Percentiles rank a stretch among this genome's conserved stretches.
Conservation (phyloP, 805 yeast genomes). For the Yarrowia sp. region DNA sequence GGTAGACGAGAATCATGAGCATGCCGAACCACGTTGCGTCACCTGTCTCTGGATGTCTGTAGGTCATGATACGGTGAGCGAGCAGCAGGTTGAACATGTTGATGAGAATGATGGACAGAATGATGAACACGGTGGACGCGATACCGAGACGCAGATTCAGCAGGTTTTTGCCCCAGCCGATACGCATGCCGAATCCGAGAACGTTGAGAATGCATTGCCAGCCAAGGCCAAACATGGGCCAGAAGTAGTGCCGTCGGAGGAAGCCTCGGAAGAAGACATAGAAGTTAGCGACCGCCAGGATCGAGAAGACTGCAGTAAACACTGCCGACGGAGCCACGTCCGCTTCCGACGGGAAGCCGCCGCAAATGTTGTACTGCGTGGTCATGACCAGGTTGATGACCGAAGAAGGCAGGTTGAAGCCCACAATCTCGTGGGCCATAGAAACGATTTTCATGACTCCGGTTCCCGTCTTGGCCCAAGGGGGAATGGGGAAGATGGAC, state of each 20-base stretch:
- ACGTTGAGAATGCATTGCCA: slow-evolving; percentile 53
- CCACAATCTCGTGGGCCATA: slow-evolving; percentile 4
- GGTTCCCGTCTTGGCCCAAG: slow-evolving; percentile 5
- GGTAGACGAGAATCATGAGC: slow-evolving; percentile 51
- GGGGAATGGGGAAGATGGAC: slow-evolving; percentile 21
- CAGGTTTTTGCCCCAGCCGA: slow-evolving; percentile 57
- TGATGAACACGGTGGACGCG: slow-evolving; percentile 54
- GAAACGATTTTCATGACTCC: slow-evolving; percentile 8
- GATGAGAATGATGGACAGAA: slow-evolving; percentile 56
- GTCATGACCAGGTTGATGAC: slow-evolving; percentile 7
- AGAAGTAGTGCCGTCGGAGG: slow-evolving; percentile 59
- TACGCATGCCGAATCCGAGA: slow-evolving; percentile 58
- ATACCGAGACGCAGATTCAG: slow-evolving; percentile 51
- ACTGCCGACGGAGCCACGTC: slow-evolving; percentile 64
- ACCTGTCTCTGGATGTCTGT: slow-evolving; percentile 75
- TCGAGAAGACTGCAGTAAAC: slow-evolving; percentile 52
- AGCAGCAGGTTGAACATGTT: slow-evolving; percentile 60
- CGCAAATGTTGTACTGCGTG: slow-evolving; percentile 47
- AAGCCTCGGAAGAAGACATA: slow-evolving; percentile 49
- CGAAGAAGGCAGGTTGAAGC: background rate
- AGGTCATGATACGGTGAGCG: slow-evolving; percentile 71
- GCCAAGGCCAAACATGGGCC: slow-evolving; percentile 53
- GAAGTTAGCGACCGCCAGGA: slow-evolving; percentile 49
- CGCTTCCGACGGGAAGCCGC: slow-evolving; percentile 52
- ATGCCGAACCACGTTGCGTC: slow-evolving; percentile 49